Evolutionary conservation across 2,329 filamentous ascomycete species (phyloP).

Genomic region (Daldinia sp.): DNA sequence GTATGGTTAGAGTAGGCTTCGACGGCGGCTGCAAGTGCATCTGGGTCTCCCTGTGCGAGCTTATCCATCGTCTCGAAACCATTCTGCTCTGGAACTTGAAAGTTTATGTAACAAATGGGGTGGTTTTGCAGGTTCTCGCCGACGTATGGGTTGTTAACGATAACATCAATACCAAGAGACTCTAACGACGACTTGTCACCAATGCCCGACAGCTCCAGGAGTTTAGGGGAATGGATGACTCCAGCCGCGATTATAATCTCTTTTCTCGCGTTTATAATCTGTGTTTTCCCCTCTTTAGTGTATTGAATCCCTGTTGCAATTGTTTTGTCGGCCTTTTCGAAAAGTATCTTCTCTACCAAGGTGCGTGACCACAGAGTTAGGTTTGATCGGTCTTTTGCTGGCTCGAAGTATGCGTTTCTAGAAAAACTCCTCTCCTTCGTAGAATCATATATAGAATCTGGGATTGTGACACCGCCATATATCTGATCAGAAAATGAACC

Average conservation of each 20-base stretch:
- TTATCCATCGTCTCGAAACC: constrained; percentile 8
- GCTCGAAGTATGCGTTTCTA: constrained; percentile 25
- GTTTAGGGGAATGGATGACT: constrained; percentile 52
- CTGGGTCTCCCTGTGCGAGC: background rate
- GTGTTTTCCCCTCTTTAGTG: constrained; percentile 15
- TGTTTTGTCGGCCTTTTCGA: constrained; percentile 1
- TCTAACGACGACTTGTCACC: constrained; percentile 48
- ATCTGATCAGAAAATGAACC: constrained; percentile 15
- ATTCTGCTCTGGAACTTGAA: constrained; percentile 34
- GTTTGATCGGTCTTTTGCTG: constrained; percentile 6
- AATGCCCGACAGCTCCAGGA: constrained; percentile 56
- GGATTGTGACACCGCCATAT: constrained; percentile 8
- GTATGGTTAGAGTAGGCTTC: constrained; percentile 34
- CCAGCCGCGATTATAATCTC: constrained; percentile 56
- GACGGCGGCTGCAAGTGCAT: constrained; percentile 27
- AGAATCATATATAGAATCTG: constrained; percentile 20
- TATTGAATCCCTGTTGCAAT: constrained; percentile 21
- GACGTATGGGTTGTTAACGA: constrained; percentile 49
- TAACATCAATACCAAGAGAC: constrained; percentile 43
- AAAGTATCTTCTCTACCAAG: constrained; percentile 16
- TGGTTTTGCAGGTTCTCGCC: constrained; percentile 54
- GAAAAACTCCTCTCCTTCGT: constrained; percentile 25
- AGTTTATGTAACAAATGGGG: constrained; percentile 34
- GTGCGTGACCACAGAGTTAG: constrained; percentile 22
- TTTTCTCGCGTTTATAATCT: constrained; percentile 40